Conservation (phyloP, 257 asterid species). For the Eucommia ulmoides region DNA sequence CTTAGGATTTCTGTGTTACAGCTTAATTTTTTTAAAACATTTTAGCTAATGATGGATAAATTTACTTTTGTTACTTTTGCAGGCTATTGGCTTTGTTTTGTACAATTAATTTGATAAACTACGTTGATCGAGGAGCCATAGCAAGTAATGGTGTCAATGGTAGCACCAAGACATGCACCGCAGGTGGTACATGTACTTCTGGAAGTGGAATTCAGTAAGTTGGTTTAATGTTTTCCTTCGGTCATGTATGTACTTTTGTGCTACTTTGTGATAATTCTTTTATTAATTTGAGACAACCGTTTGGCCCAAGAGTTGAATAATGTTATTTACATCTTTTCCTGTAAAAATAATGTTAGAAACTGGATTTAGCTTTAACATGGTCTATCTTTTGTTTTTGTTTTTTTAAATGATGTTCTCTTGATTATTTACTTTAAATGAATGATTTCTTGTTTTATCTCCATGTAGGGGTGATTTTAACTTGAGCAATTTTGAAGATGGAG, state of each 20-base stretch:
- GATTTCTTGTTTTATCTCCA: slow-evolving; percentile 10
- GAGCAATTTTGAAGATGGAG: slow-evolving; percentile 94
- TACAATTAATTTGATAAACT: slow-evolving; percentile 59
- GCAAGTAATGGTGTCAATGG: slow-evolving; percentile 93
- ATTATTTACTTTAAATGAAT: no score
- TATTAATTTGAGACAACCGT: neutral
- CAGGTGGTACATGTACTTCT: slow-evolving; percentile 41
- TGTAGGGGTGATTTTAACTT: slow-evolving; percentile 81
- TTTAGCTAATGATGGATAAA: no score
- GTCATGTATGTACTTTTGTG: neutral
- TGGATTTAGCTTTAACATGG: no score
- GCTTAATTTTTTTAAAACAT: no score
- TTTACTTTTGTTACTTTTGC: slow-evolving; percentile 1
- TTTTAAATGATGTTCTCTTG: no score
- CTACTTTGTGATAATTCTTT: neutral
- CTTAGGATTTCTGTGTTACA: neutral
- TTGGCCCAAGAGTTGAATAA: no score
- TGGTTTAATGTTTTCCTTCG: neutral
- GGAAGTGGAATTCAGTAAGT: slow-evolving; percentile 85
- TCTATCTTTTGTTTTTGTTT: no score
- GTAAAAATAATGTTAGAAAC: no score
- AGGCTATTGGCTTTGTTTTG: slow-evolving; percentile 62
- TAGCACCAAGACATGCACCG: slow-evolving; percentile 40
- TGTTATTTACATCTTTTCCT: no score
- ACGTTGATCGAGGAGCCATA: slow-evolving; percentile 81